Percentiles rank a stretch among this genome's conserved stretches.
Evolutionary conservation across 768 basidiomycete species (phyloP).

Genomic region (Boletus reticuloceps): DNA sequence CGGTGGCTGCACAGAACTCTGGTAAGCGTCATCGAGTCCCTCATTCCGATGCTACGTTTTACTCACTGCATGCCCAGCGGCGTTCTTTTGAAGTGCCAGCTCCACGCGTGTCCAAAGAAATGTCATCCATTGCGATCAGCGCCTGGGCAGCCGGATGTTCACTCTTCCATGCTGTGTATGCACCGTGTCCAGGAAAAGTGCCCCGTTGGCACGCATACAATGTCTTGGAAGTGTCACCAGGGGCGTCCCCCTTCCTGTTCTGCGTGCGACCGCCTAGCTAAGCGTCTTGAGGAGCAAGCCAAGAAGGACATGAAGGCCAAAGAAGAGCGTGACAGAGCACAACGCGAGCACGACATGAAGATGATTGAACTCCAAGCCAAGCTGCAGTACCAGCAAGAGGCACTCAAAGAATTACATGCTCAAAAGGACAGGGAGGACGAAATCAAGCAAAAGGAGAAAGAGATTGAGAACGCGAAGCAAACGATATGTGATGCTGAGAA

Average conservation of each 20-base stretch:
- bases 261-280: constrained; percentile 44
- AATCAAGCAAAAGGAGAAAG: constrained; percentile 38
- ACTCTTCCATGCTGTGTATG: constrained; percentile 40
- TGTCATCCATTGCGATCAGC: constrained; percentile 57
- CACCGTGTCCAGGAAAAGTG: constrained; percentile 40
- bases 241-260: constrained; percentile 38
- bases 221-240: constrained; percentile 45
- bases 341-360: constrained; percentile 38
- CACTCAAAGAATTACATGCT: constrained; percentile 35
- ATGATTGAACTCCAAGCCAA: constrained; percentile 45
- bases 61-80: constrained; percentile 7
- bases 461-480: constrained; percentile 38
- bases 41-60: not conserved
- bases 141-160: constrained; percentile 35
- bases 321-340: constrained; percentile 44
- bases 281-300: constrained; percentile 40
- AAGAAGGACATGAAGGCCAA: constrained; percentile 40
- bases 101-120: constrained; percentile 56
- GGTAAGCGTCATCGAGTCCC: constrained; percentile 39
- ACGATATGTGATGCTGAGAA: constrained; percentile 10
- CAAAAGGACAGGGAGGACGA: constrained; percentile 47
- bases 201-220: constrained; percentile 39
- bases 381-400: constrained; percentile 33
- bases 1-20: constrained; percentile 60
- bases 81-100: constrained; percentile 10